A percentile compares a stretch with the other conserved stretches of the same genome.
Conservation (phyloP, 176 grass and related monocot genomes). For the Eleusine coracana region DNA sequence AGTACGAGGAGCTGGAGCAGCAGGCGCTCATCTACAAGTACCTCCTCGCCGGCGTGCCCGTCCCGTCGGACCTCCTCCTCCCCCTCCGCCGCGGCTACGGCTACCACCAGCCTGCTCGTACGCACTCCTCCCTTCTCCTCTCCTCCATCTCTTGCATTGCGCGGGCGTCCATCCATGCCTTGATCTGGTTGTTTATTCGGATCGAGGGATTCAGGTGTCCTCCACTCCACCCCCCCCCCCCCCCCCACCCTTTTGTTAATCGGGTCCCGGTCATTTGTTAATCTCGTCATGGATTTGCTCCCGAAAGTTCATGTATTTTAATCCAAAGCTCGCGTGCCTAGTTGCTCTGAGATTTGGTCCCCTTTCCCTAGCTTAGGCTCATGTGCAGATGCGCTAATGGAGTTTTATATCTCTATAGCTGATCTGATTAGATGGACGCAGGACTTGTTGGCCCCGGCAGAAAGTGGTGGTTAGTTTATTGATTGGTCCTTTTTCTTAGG, state of each 20-base stretch:
- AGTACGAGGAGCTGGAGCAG: constrained; percentile 93
- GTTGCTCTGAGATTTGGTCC: constrained; percentile 35
- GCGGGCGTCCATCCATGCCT: no score
- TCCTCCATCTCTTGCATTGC: constrained; percentile 9
- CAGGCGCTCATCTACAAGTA: constrained; percentile 95
- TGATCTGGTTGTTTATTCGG: constrained; percentile 51
- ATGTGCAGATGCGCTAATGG: neutral
- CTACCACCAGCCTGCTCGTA: constrained; percentile 57
- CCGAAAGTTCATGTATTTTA: constrained; percentile 27
- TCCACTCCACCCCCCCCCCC: neutral
- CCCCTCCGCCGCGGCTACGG: constrained; percentile 69
- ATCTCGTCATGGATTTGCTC: constrained; percentile 21
- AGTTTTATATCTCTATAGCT: constrained; percentile 4
- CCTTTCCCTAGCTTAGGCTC: neutral
- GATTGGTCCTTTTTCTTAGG: constrained; percentile 39
- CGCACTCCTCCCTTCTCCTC: neutral
- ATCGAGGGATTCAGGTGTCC: constrained; percentile 56
- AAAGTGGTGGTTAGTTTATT: constrained; percentile 45
- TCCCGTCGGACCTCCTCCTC: constrained; percentile 81
- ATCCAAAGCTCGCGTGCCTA: constrained; percentile 28
- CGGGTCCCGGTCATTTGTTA: constrained; percentile 50
- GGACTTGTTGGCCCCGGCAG: neutral
- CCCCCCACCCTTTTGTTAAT: neutral
- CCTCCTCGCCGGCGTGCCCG: constrained; percentile 76
- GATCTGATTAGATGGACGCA: constrained; percentile 15